A percentile compares a stretch with the other conserved stretches of the same genome.
These are phyloP conservation scores for Cyclospora cayetanensis DNA, from an alignment of 169 alveolate genomes.

Conservation along the genomic window DNA sequence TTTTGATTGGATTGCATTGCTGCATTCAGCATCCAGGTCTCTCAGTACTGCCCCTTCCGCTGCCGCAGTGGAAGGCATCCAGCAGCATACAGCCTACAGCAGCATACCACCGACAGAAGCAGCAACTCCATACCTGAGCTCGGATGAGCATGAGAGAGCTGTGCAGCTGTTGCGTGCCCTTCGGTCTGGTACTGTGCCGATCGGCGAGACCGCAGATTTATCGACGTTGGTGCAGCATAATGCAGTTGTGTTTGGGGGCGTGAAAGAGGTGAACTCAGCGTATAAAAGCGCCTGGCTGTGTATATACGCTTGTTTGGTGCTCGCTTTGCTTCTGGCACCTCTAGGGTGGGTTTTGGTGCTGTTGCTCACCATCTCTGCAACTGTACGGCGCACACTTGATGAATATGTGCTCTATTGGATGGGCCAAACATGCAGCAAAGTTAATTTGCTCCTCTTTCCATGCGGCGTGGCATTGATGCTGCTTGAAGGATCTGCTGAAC, in stretches of 20 bases:
- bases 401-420: not conserved
- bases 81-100: not conserved
- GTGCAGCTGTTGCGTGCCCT: not conserved
- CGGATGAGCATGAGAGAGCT: not conserved
- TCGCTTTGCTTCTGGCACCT: not conserved
- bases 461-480: not conserved
- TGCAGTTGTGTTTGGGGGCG: not conserved
- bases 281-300: not conserved
- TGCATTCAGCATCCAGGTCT: not conserved
- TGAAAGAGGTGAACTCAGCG: not conserved
- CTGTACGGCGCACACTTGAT: not conserved
- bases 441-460: not conserved
- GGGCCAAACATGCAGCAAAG: not conserved
- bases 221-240: not conserved
- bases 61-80: not conserved
- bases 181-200: not conserved
- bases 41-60: not conserved
- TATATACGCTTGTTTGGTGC: not conserved
- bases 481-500: not conserved
- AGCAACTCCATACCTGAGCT: too few species aligned
- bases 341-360: not conserved
- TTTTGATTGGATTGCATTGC: not conserved
- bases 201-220: not conserved
- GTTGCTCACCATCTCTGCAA: not conserved
- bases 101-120: not conserved